These are phyloP conservation scores for Suillus fuscotomentosus DNA, from an alignment of 768 basidiomycete species.

Conservation along the genomic window DNA sequence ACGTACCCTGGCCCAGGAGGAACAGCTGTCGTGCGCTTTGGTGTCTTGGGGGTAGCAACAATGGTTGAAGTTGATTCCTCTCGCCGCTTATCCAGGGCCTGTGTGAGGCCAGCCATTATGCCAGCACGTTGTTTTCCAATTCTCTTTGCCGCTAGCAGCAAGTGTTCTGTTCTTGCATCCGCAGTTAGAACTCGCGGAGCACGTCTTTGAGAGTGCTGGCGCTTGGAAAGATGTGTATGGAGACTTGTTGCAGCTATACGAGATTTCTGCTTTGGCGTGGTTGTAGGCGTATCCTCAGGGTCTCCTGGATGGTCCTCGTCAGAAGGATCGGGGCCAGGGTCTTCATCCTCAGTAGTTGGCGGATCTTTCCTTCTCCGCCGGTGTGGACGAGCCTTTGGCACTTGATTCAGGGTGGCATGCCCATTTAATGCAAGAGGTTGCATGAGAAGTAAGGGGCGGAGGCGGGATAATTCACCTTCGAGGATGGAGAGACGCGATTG, in stretches of 20 bases:
- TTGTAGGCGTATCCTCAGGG: conserved; percentile 18
- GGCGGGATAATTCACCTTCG: conserved; percentile 61
- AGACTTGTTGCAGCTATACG: conserved; percentile 19
- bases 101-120: conserved; percentile 50
- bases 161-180: conserved; percentile 71
- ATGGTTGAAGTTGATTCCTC: conserved; percentile 23
- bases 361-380: conserved; percentile 29
- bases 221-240: conserved; percentile 18
- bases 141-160: conserved; percentile 68
- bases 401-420: conserved; percentile 8
- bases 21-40: conserved; percentile 29
- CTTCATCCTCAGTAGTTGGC: conserved; percentile 24
- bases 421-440: conserved; percentile 42
- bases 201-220: conserved; percentile 26
- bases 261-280: conserved; percentile 22
- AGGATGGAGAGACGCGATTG: conserved; percentile 52
- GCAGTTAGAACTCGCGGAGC: conserved; percentile 38
- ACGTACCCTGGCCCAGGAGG: conserved; percentile 27
- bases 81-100: conserved; percentile 26
- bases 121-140: conserved; percentile 62
- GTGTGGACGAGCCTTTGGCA: conserved; percentile 24
- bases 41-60: conserved; percentile 24
- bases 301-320: conserved; percentile 27
- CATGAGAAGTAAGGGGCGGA: conserved; percentile 70
- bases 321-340: conserved; percentile 18